These are phyloP conservation scores for Larix sibirica DNA, from an alignment of 83 land plant genomes.

Conservation along the genomic window DNA sequence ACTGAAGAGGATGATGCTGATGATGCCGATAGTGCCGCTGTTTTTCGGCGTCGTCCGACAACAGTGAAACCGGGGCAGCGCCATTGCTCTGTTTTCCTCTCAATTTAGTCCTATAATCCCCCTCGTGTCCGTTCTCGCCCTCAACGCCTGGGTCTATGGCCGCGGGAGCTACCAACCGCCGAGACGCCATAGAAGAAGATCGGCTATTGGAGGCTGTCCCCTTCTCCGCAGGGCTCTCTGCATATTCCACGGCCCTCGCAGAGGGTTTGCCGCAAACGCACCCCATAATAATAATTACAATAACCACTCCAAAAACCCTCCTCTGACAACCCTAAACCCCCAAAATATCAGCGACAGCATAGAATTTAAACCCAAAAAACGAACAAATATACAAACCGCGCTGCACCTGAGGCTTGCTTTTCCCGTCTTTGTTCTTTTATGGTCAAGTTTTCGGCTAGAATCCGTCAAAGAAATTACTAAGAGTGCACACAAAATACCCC, in stretches of 20 bases:
- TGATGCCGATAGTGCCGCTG: constrained; percentile 11
- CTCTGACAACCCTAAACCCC: too few relatives aligned
- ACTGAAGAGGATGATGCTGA: not conserved
- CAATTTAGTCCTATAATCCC: constrained; percentile 9
- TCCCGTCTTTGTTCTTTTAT: too few relatives aligned
- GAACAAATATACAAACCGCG: too few relatives aligned
- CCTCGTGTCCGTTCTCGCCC: constrained; percentile 21
- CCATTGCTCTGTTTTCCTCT: not conserved
- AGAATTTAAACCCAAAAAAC: too few relatives aligned
- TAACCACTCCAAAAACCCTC: not conserved
- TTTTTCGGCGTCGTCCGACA: constrained; percentile 9
- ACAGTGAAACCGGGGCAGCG: not conserved
- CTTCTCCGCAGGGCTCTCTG: constrained; percentile 29
- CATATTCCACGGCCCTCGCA: constrained; percentile 26
- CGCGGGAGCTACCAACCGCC: not conserved
- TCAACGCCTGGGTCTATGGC: constrained; percentile 22
- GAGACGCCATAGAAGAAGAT: constrained; percentile 2
- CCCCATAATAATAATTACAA: constrained; percentile 35
- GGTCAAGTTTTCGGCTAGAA: too few relatives aligned
- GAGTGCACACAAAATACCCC: too few relatives aligned
- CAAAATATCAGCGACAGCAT: too few relatives aligned
- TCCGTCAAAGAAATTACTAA: too few relatives aligned
- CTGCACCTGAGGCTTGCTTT: too few relatives aligned
- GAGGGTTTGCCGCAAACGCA: constrained; percentile 42
- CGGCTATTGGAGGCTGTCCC: not conserved